Evolutionary conservation across 2,329 filamentous ascomycete genomes (phyloP).

Genomic region (Cryphonectria naterciae): DNA sequence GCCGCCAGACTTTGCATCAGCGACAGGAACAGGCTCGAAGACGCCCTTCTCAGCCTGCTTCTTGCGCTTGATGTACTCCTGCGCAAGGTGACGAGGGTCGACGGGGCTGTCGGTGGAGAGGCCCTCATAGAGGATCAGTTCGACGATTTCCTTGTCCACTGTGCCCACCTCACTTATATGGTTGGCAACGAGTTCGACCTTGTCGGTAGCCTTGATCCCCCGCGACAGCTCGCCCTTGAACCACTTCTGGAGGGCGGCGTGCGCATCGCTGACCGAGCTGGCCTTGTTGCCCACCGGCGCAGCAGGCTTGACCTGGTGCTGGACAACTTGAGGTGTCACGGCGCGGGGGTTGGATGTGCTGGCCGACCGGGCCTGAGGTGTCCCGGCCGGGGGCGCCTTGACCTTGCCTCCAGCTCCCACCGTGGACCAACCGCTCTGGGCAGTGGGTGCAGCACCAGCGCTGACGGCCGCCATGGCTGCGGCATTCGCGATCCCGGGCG

Average conservation of each 20-base stretch:
- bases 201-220: slow-evolving; percentile 60
- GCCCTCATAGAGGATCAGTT: slow-evolving; percentile 83
- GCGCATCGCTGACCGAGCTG: slow-evolving; percentile 55
- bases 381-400: slow-evolving; percentile 68
- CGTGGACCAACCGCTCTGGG: slow-evolving; percentile 80
- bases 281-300: slow-evolving; percentile 45
- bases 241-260: slow-evolving; percentile 96
- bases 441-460: slow-evolving; percentile 28
- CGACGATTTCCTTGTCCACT: slow-evolving; percentile 23
- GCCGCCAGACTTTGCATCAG: slow-evolving; percentile 57
- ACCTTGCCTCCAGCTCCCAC: slow-evolving; percentile 93
- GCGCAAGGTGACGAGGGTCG: slow-evolving; percentile 89
- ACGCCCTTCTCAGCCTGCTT: slow-evolving; percentile 92
- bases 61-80: slow-evolving; percentile 92
- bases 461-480: slow-evolving; percentile 40
- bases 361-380: slow-evolving; percentile 50
- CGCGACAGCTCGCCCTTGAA: slow-evolving; percentile 77
- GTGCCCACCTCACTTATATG: slow-evolving; percentile 67
- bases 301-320: slow-evolving; percentile 43
- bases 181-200: slow-evolving; percentile 80
- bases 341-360: slow-evolving; percentile 43
- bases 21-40: slow-evolving; percentile 61
- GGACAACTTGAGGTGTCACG: slow-evolving; percentile 12
- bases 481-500: slow-evolving; percentile 40
- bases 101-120: slow-evolving; percentile 88